Base-by-base conservation (phyloP, 2,329 filamentous ascomycete genomes). In the Ceratocystis alfenasii region DNA sequence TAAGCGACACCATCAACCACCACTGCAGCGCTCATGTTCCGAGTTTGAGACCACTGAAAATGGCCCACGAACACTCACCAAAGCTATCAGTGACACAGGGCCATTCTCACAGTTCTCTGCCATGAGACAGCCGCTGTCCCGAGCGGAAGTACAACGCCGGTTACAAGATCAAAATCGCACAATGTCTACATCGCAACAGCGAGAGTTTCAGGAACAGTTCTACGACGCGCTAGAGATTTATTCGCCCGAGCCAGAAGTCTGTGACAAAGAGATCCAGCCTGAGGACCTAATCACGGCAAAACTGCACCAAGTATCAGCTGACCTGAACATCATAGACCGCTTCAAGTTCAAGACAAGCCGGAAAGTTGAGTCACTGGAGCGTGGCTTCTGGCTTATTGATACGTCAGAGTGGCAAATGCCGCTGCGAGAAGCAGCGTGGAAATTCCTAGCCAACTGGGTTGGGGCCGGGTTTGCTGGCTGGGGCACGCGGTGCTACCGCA, bases 361-460 rank as follows among this genome's bases (percentile, higher is more conserved):
- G 3, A 10, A 15, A 6, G 12, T 63, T 5, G 22, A n/a, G 22
- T 33, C 53, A 2, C 81, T 87, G 46, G 90, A 95, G 73, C 81
- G 92, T 17, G 92, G 91, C 0, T 85, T 88, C 74, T 96, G 92
- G 92, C 74, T 78, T 1, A 71, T 96, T 3, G 77, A 85, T 69
- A 85, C 81, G 69, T 72, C 74, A 0, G 63, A 70, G 0, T 90
- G 87, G 87, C 72, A 76, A 0, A 64, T 72, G 0, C 73, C 75
- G 0, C 71, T 79, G 3, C 81, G 82, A 62, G 73, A 77, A 17
- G 75, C 79, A 1, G 80, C 85, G 6, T 92, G 88, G 87, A 74
- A 75, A 0, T 85, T 81, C 63, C 75, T 91, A 28, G 77, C 77
- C 5, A 80, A 85, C 17, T 83, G 84, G 62, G 76, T 95, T 44